Evolutionary conservation across 768 basidiomycete genomes (phyloP).

Genomic region (Boletus rufocinnamomeus): DNA sequence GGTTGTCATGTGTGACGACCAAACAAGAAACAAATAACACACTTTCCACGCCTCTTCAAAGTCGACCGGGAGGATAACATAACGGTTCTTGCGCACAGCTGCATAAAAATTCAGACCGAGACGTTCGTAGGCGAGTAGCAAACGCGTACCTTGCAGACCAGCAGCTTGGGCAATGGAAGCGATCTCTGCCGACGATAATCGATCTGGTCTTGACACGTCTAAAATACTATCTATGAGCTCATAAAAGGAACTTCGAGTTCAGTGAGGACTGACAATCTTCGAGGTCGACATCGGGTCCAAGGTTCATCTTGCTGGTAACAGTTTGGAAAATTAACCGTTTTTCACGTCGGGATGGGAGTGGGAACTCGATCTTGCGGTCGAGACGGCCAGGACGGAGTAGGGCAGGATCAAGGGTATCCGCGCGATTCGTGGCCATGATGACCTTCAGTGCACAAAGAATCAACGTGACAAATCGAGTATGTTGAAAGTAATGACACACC

Average conservation of each 20-base stretch:
- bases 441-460: constrained; percentile 53
- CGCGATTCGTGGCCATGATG: constrained; percentile 99
- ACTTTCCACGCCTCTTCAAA: constrained; percentile 99
- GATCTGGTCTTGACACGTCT: constrained; percentile 98
- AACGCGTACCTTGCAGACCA: constrained; percentile 80
- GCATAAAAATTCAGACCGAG: constrained; percentile 8
- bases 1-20: constrained; percentile 35
- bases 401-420: constrained; percentile 97
- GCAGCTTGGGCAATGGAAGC: constrained; percentile 95
- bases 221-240: constrained; percentile 13
- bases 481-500: constrained; percentile 42
- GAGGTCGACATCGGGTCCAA: constrained; percentile 95
- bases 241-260: constrained; percentile 10
- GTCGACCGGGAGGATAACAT: constrained; percentile 94
- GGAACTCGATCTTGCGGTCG: constrained; percentile 99
- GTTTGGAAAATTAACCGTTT: constrained; percentile 98
- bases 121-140: background rate
- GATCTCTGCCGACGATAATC: constrained; percentile 94
- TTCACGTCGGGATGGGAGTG: constrained; percentile 90
- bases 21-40: constrained; percentile 60
- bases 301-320: constrained; percentile 95
- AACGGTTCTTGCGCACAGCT: constrained; percentile 97
- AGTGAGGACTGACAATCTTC: constrained; percentile 83
- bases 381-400: constrained; percentile 95
- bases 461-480: background rate